Percentiles rank a stretch among this genome's conserved stretches.
phyloP scores from a whole-genome alignment of 257 asterid species.

The Eustoma russellianum region DNA sequence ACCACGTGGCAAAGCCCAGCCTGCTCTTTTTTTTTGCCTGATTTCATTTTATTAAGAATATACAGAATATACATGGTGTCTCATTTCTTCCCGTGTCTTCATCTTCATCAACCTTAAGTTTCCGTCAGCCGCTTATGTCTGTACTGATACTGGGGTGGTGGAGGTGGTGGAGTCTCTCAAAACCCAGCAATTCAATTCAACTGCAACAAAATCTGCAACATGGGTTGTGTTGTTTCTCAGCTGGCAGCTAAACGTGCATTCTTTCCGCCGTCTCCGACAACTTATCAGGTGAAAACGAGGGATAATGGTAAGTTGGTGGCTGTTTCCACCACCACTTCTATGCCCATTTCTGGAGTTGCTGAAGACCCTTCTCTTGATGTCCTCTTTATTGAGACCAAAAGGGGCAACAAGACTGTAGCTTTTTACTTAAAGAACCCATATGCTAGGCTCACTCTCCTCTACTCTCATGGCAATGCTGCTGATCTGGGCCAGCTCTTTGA shows the following conservation, averaged over 20 bases:
- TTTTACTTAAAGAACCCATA: conserved; percentile 78
- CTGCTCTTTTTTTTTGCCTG: no score
- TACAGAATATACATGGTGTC: no score
- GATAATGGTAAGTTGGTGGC: conserved; percentile 80
- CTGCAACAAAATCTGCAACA: no score
- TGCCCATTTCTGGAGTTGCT: conserved; percentile 45
- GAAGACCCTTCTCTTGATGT: conserved; percentile 79
- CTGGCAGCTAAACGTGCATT: conserved; percentile 94
- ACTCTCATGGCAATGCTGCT: conserved; percentile 98
- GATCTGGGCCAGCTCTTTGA: conserved; percentile 98
- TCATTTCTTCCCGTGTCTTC: no score
- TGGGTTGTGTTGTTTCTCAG: conserved; percentile 88
- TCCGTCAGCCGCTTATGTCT: no score
- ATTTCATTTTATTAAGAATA: no score
- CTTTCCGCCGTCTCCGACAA: conserved; percentile 90
- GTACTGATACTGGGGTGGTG: conserved; percentile 12
- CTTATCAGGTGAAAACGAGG: conserved; percentile 68
- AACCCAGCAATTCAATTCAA: not conserved
- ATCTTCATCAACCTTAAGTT: no score
- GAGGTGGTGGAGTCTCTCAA: conserved; percentile 6
- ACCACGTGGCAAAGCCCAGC: no score
- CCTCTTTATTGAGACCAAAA: conserved; percentile 46
- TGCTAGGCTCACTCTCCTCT: conserved; percentile 79
- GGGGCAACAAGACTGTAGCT: conserved; percentile 87
- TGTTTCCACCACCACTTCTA: conserved; percentile 55